These are phyloP conservation scores for Colletotrichum aenigma DNA, from an alignment of 2,329 filamentous ascomycete species.

Conservation along the genomic window DNA sequence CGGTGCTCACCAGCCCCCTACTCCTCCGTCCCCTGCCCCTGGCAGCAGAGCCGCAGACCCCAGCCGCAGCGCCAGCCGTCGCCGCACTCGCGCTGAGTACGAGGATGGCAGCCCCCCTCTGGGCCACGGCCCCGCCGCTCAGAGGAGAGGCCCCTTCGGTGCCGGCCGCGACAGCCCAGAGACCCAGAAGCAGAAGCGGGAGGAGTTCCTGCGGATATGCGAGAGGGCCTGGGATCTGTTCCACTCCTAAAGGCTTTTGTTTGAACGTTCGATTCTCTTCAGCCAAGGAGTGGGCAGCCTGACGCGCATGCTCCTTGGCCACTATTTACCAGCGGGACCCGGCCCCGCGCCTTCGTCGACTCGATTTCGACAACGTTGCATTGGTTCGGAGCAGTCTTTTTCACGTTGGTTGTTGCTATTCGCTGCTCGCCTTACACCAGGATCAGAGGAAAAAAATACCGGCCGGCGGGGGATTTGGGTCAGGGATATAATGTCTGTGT, in stretches of 20 bases:
- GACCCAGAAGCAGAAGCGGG: conserved; percentile 83
- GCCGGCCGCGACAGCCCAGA: conserved; percentile 84
- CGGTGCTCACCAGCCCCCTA: conserved; percentile 84
- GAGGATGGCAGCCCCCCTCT: conserved; percentile 89
- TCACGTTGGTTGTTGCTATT: conserved; percentile 2
- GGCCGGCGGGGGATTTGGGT: neutral
- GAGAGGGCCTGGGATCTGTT: conserved; percentile 95
- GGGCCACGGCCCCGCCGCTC: conserved; percentile 70
- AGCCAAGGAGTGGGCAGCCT: neutral
- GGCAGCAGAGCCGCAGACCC: conserved; percentile 51
- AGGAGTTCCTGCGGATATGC: conserved; percentile 88
- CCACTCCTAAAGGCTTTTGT: conserved; percentile 70
- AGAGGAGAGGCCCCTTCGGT: conserved; percentile 74
- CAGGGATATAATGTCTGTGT: conserved; percentile 22
- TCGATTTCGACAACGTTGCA: conserved; percentile 1
- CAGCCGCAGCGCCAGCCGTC: conserved; percentile 66
- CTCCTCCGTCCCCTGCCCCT: conserved; percentile 80
- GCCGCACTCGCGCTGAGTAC: conserved; percentile 87
- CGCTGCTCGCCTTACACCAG: neutral
- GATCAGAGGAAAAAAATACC: neutral
- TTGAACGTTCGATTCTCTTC: conserved; percentile 20
- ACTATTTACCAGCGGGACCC: neutral
- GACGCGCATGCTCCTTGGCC: neutral
- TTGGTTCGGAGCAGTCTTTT: conserved; percentile 4
- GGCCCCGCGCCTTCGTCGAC: neutral